Evolutionary conservation across 805 yeast genomes (phyloP).

Genomic region (Tetrapisispora iriomotensis): DNA sequence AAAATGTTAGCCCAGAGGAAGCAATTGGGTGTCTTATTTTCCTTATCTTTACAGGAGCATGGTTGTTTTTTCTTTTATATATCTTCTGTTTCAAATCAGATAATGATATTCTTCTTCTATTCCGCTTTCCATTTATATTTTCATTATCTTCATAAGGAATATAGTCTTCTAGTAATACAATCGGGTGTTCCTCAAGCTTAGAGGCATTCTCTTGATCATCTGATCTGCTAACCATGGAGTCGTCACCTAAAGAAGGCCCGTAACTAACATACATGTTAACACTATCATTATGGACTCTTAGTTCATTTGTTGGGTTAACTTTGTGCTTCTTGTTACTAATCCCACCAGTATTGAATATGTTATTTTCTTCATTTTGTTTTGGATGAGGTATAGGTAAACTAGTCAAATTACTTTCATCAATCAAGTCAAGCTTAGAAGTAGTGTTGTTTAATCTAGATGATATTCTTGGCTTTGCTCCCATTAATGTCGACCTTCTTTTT

Average conservation of each 20-base stretch:
- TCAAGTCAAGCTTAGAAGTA: constrained; percentile 24
- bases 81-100: constrained; percentile 22
- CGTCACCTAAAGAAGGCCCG: background rate
- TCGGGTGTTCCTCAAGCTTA: constrained; percentile 12
- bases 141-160: constrained; percentile 11
- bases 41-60: constrained; percentile 19
- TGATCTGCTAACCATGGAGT: background rate
- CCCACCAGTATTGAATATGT: background rate
- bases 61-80: constrained; percentile 12
- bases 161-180: constrained; percentile 26
- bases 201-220: background rate
- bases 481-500: constrained; percentile 17
- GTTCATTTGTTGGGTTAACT: constrained; percentile 11
- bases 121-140: background rate
- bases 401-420: constrained; percentile 23
- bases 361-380: background rate
- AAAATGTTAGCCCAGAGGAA: background rate
- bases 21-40: background rate
- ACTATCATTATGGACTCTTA: constrained; percentile 12
- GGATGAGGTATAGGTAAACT: constrained; percentile 27
- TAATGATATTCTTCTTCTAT: constrained; percentile 20
- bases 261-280: constrained; percentile 13
- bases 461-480: constrained; percentile 24
- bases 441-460: constrained; percentile 18
- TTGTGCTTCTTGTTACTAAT: constrained; percentile 4